Base-by-base conservation (phyloP, 2,329 filamentous ascomycete genomes). In the Fusarium camptoceras region DNA sequence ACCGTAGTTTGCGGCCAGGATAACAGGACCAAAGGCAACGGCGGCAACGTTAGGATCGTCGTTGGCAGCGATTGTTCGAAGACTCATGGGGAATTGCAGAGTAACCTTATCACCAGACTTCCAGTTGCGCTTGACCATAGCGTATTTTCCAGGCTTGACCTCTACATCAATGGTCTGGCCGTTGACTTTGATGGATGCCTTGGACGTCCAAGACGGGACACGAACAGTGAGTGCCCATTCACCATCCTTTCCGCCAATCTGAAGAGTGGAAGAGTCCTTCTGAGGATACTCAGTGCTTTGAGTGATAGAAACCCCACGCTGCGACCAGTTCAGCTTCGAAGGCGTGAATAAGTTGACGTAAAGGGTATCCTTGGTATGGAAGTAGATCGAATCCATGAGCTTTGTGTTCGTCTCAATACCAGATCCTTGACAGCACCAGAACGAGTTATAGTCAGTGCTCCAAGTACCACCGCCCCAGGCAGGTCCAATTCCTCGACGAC, bases 351-450 rank as follows among this genome's bases (percentile, higher is more conserved):
- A 73, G 64, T 87, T 87, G 37, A 87, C 80, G 57, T 83, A 86
- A 0, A 87, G 77, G 0, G 79, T 78, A 0, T 76, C 75, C 28
- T 76, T 74, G 54, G 83, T 80, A 47, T 83, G 78, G 47, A 81
- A 84, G 76, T 87, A 87, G 55, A 87, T 83, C 0, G 84, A 85
- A 68, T 87, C 85, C 77, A 82, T 83, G 14, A 86, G 73, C 71
- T 86, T 86, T 0, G 85, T 87, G 70, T 87, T 86, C 1, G 82
- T 85, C 76, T 87, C 85, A 3, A 87, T 60, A 0, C 80, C 83
- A 0, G 85, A 86, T 2, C 83, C 85, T 70, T 86, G 83, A 56
- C 85, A 87, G 73, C 85, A 87, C 85, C 85, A 87, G 73, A 86
- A 85, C 0, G 82, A 84, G 50, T 83, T 76, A 67, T 86, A 85